Evolutionary conservation across 2,329 filamentous ascomycete species (phyloP).

Genomic region (Periglandula ipomoeae): DNA sequence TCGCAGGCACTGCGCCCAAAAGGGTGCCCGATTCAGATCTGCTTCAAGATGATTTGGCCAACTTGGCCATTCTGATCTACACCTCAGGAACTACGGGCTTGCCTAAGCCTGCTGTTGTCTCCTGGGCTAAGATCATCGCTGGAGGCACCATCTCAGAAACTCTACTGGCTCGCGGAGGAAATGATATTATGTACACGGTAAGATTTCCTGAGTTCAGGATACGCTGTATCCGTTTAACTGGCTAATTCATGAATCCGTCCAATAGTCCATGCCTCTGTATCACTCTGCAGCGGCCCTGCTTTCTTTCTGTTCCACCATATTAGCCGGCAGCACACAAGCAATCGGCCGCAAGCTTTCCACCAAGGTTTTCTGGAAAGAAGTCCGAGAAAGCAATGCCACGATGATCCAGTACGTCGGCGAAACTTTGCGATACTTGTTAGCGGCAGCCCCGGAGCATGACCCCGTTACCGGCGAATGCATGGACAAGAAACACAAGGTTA

Average conservation of each 20-base stretch:
- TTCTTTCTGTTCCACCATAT: conserved; percentile 53
- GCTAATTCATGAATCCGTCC: neutral
- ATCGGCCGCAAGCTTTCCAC: conserved; percentile 73
- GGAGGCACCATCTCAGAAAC: conserved; percentile 27
- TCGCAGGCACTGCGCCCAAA: conserved; percentile 38
- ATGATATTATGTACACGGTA: conserved; percentile 63
- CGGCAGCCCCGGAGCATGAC: conserved; percentile 54
- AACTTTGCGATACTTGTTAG: conserved; percentile 72
- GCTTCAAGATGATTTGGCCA: conserved; percentile 36
- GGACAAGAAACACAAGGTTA: conserved; percentile 65
- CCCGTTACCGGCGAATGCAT: conserved; percentile 55
- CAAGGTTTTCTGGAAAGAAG: conserved; percentile 67
- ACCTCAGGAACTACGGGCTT: conserved; percentile 80
- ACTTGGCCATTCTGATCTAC: conserved; percentile 69
- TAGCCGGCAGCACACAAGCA: conserved; percentile 55
- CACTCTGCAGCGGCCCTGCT: conserved; percentile 71
- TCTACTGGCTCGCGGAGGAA: conserved; percentile 48
- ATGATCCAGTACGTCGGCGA: conserved; percentile 84
- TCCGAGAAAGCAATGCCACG: conserved; percentile 60
- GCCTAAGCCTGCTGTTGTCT: conserved; percentile 69
- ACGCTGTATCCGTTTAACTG: neutral
- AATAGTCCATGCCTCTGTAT: conserved; percentile 73
- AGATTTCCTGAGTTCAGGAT: conserved; percentile 30
- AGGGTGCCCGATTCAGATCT: conserved; percentile 51
- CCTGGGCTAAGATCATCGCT: conserved; percentile 57